Conservation (phyloP, 1,284 basidiomycete species). For the Ceratobasidium sp. region DNA sequence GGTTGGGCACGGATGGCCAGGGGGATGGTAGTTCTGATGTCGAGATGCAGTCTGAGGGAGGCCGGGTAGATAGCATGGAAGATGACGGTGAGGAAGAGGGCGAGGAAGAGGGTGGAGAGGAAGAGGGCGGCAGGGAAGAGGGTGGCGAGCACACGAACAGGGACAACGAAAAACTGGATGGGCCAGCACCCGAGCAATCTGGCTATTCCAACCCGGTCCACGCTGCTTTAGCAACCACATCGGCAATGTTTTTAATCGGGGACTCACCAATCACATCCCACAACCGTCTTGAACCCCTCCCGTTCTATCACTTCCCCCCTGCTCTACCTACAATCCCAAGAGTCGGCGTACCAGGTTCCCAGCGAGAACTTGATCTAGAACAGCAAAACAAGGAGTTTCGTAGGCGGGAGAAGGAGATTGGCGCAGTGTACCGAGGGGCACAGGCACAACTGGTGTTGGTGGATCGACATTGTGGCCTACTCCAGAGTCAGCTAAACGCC, state of each 20-base stretch:
- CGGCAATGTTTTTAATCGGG: background rate
- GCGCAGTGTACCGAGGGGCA: background rate
- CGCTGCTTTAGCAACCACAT: background rate
- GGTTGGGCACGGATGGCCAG: background rate
- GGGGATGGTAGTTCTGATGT: background rate
- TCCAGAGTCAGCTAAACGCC: background rate
- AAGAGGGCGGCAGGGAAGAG: conserved; percentile 14
- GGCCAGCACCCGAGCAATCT: background rate
- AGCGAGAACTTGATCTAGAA: too few relatives aligned
- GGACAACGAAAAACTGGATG: background rate
- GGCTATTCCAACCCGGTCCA: too few relatives aligned
- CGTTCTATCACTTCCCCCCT: background rate
- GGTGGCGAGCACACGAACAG: background rate
- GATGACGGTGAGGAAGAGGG: background rate
- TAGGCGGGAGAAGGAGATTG: background rate
- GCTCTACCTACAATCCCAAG: too few relatives aligned
- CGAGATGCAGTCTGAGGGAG: background rate
- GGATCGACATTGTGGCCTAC: background rate
- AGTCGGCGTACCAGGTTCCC: too few relatives aligned
- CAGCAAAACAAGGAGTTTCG: background rate
- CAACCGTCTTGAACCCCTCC: background rate
- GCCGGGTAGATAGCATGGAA: conserved; percentile 1
- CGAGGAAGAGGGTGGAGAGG: background rate
- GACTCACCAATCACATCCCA: background rate
- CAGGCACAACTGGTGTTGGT: background rate